Conservation (phyloP, 2,329 filamentous ascomycete genomes). For the Chrysosporium keratinophilum region DNA sequence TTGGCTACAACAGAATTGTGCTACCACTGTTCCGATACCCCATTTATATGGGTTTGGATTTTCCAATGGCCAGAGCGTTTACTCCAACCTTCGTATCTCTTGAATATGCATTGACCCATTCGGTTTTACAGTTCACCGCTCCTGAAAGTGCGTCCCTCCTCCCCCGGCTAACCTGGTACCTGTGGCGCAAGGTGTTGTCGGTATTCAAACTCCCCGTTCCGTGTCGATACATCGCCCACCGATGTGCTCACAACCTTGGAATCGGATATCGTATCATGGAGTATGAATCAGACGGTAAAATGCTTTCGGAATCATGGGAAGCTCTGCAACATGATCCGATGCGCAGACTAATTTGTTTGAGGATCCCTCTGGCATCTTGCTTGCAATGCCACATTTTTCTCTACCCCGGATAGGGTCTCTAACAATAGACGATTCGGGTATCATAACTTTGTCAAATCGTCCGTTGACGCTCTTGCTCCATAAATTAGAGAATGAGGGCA, state of each 20-base stretch:
- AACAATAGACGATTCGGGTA: conserved; percentile 23
- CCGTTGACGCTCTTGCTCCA: conserved; percentile 22
- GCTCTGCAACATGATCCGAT: conserved; percentile 11
- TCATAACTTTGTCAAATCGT: conserved; percentile 20
- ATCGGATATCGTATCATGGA: conserved; percentile 19
- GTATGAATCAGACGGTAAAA: conserved; percentile 14
- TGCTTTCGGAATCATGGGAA: conserved; percentile 22
- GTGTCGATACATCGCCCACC: background rate
- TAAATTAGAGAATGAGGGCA: conserved; percentile 22
- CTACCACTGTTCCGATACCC: conserved; percentile 14
- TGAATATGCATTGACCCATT: background rate
- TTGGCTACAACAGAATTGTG: conserved; percentile 13
- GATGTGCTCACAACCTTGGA: background rate
- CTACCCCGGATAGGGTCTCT: conserved; percentile 29
- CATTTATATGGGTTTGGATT: conserved; percentile 17
- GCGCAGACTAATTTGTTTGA: conserved; percentile 19
- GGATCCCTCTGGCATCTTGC: conserved; percentile 17
- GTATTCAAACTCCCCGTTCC: background rate
- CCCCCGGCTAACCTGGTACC: background rate
- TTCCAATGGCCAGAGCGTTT: conserved; percentile 18
- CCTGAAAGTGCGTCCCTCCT: background rate
- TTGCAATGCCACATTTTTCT: conserved; percentile 18
- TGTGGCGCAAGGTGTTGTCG: background rate
- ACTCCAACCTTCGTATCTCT: background rate
- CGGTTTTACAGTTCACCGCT: too few species aligned